These are phyloP conservation scores for Pleoardoris graminearum DNA, from an alignment of 2,329 filamentous ascomycete species.

Conservation along the genomic window DNA sequence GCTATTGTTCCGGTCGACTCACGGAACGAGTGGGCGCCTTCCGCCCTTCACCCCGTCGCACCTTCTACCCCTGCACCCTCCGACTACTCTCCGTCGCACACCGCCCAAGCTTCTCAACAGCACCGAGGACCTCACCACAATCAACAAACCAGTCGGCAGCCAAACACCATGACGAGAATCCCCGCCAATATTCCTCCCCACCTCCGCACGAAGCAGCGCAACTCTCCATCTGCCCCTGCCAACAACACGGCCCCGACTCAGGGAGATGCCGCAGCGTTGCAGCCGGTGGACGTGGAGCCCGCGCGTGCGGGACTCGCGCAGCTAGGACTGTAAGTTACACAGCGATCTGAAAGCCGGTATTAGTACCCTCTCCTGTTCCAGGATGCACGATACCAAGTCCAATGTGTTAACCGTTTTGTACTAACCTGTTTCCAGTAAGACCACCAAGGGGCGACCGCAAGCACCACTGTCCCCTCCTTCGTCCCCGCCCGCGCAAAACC, in stretches of 20 bases:
- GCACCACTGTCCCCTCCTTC: conserved; percentile 15
- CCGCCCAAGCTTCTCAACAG: background rate
- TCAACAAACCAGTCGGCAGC: background rate
- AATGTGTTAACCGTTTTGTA: background rate
- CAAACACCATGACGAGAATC: conserved; percentile 6
- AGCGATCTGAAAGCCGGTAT: background rate
- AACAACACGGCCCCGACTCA: background rate
- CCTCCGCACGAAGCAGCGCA: conserved; percentile 19
- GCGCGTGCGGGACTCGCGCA: conserved; percentile 5
- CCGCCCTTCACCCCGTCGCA: conserved; percentile 1
- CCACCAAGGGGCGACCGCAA: background rate
- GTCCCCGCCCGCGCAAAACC: conserved; percentile 1
- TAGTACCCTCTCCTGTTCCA: background rate
- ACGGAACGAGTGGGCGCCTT: conserved; percentile 2
- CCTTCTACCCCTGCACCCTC: conserved; percentile 3
- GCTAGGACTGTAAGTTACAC: conserved; percentile 14
- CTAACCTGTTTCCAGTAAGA: background rate
- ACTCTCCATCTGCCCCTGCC: background rate
- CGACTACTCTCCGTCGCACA: background rate
- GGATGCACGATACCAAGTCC: background rate
- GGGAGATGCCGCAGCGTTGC: background rate
- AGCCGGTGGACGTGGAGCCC: background rate
- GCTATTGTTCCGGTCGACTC: conserved; percentile 10
- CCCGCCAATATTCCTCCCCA: conserved; percentile 30
- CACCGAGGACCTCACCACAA: background rate